Evolutionary conservation across 768 basidiomycete species (phyloP).

Genomic region (Xerocomus potaroensis): DNA sequence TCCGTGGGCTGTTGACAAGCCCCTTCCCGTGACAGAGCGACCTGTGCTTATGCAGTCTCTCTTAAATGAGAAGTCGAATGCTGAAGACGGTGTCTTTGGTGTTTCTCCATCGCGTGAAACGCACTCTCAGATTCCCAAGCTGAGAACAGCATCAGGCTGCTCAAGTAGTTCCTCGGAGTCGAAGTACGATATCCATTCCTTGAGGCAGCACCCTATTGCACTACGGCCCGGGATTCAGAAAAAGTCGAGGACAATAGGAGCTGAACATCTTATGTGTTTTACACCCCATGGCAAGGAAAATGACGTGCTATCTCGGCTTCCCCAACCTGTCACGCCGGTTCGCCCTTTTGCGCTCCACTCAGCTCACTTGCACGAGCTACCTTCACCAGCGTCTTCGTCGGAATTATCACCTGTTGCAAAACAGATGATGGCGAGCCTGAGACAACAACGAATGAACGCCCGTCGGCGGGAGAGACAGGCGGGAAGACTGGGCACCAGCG

Average conservation of each 20-base stretch:
- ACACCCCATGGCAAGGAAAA: slow-evolving; percentile 21
- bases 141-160: slow-evolving; percentile 26
- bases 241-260: background rate
- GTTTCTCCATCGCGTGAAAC: slow-evolving; percentile 8
- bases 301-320: slow-evolving; percentile 24
- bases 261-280: background rate
- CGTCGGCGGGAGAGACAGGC: slow-evolving; percentile 30
- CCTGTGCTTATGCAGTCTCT: background rate
- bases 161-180: slow-evolving; percentile 21
- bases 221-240: slow-evolving; percentile 4
- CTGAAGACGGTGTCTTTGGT: background rate
- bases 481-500: slow-evolving; percentile 30
- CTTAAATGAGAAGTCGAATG: slow-evolving; percentile 17
- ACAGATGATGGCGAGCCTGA: slow-evolving; percentile 63
- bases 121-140: slow-evolving; percentile 29
- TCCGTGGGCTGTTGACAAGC: slow-evolving; percentile 1
- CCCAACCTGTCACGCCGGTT: slow-evolving; percentile 40
- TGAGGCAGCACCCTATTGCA: slow-evolving; percentile 1
- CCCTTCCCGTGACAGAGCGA: background rate
- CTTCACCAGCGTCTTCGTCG: slow-evolving; percentile 67
- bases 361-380: slow-evolving; percentile 26
- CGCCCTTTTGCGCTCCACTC: slow-evolving; percentile 40
- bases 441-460: slow-evolving; percentile 38
- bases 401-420: slow-evolving; percentile 68
- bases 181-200: slow-evolving; percentile 5